phyloP scores from a whole-genome alignment of 2,329 filamentous ascomycete genomes.

The Fusarium mangiferae region DNA sequence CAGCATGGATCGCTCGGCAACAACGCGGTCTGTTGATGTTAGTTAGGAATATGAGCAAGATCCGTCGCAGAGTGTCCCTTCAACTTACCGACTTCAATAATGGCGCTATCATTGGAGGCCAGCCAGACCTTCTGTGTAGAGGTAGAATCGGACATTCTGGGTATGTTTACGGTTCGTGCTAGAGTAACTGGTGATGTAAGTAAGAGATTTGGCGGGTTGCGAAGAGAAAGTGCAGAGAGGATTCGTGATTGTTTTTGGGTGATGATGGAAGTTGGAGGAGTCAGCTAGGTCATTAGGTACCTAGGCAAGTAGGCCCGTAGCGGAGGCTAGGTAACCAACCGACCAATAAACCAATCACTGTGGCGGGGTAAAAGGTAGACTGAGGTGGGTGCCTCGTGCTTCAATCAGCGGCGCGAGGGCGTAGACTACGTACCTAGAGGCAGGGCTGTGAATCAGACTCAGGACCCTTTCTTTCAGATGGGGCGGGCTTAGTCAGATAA shows the following conservation, averaged over 20 bases:
- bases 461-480: constrained; percentile 16
- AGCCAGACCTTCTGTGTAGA: constrained; percentile 58
- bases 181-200: constrained; percentile 11
- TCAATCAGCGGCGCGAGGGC: constrained; percentile 1
- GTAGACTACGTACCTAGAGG: constrained; percentile 15
- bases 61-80: constrained; percentile 19
- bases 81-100: constrained; percentile 59
- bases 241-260: constrained; percentile 20
- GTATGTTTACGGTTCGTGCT: constrained; percentile 6
- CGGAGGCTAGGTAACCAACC: constrained; percentile 12
- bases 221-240: not conserved
- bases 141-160: constrained; percentile 52
- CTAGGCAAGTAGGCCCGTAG: not conserved
- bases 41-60: constrained; percentile 27
- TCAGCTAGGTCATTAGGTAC: constrained; percentile 6
- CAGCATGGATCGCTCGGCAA: constrained; percentile 90
- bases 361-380: constrained; percentile 37
- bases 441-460: constrained; percentile 29
- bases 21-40: constrained; percentile 71
- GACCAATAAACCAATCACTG: constrained; percentile 36
- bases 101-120: constrained; percentile 61
- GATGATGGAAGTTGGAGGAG: constrained; percentile 41
- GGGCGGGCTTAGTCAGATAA: constrained; percentile 16
- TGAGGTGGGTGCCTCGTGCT: constrained; percentile 25
- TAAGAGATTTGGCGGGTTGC: not conserved